Evolutionary conservation across 345 rosid species (phyloP).

Genomic region (Turritis glabra): DNA sequence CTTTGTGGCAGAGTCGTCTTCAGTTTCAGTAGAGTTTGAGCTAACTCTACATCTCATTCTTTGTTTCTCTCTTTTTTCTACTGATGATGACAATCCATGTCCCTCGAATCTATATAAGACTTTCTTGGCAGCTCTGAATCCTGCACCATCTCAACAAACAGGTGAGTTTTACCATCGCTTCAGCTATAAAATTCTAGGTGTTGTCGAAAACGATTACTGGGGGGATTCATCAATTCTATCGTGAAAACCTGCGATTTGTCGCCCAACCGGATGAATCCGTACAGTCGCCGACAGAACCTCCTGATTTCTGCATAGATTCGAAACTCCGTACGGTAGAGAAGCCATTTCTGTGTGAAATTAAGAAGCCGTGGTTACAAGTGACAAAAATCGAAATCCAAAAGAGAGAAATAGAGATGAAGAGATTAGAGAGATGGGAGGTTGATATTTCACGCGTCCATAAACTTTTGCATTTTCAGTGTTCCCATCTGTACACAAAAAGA

Average conservation of each 20-base stretch:
- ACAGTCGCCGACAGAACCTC: slow-evolving; percentile 14
- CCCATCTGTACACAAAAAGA: too few relatives aligned
- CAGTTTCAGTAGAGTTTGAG: slow-evolving; percentile 36
- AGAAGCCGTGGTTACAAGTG: slow-evolving; percentile 4
- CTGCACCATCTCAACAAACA: slow-evolving; percentile 28
- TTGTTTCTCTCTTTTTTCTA: not conserved
- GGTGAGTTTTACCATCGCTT: not conserved
- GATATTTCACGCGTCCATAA: too few relatives aligned
- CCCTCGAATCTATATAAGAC: slow-evolving; percentile 3
- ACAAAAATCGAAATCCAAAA: not conserved
- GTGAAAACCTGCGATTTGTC: not conserved
- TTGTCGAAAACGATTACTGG: not conserved
- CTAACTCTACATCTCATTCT: slow-evolving; percentile 33
- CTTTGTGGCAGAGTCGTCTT: slow-evolving; percentile 29
- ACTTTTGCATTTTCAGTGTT: too few relatives aligned
- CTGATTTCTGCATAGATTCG: slow-evolving; percentile 27
- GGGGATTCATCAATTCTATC: not conserved
- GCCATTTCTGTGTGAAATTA: slow-evolving; percentile 24
- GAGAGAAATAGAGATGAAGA: too few relatives aligned
- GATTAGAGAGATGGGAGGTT: too few relatives aligned
- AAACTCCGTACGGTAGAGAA: slow-evolving; percentile 33
- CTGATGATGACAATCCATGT: slow-evolving; percentile 25
- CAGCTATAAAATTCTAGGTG: not conserved
- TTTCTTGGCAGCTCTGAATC: slow-evolving; percentile 16
- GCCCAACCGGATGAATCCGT: slow-evolving; percentile 21